These are phyloP conservation scores for Annona cherimola DNA, from an alignment of 164 flowering plant species.

Conservation along the genomic window DNA sequence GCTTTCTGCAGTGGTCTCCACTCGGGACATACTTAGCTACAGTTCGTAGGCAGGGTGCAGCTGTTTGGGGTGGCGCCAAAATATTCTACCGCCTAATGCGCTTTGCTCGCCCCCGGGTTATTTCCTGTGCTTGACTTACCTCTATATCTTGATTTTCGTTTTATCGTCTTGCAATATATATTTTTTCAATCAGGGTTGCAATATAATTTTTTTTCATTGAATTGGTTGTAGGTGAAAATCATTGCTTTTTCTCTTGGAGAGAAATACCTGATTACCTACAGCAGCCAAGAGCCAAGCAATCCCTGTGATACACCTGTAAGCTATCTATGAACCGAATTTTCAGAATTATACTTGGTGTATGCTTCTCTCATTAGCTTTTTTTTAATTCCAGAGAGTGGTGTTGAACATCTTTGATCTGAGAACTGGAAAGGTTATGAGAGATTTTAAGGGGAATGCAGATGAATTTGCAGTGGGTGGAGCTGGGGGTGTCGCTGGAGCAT, in stretches of 20 bases:
- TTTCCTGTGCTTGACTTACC: constrained; percentile 28
- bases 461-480: constrained; percentile 84
- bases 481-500: constrained; percentile 79
- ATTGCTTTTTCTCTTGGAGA: constrained; percentile 97
- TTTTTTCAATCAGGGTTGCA: too few species aligned
- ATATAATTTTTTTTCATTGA: constrained; percentile 3
- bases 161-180: not conserved
- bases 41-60: constrained; percentile 86
- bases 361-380: not conserved
- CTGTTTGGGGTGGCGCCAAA: constrained; percentile 92
- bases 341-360: too few species aligned
- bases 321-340: constrained; percentile 5
- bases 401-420: constrained; percentile 87
- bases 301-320: constrained; percentile 92
- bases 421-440: constrained; percentile 85
- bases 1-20: constrained; percentile 98
- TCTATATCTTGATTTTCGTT: not conserved
- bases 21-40: constrained; percentile 93
- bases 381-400: constrained; percentile 55
- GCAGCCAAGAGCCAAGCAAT: constrained; percentile 98
- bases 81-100: constrained; percentile 83
- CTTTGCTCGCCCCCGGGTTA: constrained; percentile 83
- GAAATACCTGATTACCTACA: constrained; percentile 81
- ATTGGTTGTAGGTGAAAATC: constrained; percentile 58
- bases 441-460: constrained; percentile 92